A percentile compares a stretch with the other conserved stretches of the same genome.
Conservation (phyloP, 805 yeast genomes). For the Blastobotrys muscicola region DNA sequence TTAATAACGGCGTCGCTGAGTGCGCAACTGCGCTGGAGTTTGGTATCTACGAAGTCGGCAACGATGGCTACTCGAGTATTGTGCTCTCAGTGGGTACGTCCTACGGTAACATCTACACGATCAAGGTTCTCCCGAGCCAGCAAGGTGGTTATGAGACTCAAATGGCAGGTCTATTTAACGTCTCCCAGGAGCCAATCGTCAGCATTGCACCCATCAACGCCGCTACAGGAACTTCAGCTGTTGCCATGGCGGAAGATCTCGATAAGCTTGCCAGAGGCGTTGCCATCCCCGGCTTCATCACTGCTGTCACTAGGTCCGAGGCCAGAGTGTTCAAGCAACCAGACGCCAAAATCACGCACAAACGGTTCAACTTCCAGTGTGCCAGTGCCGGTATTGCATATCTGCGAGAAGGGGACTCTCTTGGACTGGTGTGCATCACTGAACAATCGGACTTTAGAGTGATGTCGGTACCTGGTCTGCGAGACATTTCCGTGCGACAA, state of each 20-base stretch:
- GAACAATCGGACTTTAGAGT: conserved; percentile 19
- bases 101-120: conserved; percentile 58
- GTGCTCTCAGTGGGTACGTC: conserved; percentile 68
- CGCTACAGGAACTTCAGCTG: conserved; percentile 52
- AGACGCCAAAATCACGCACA: conserved; percentile 53
- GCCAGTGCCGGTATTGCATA: conserved; percentile 45
- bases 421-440: conserved; percentile 16
- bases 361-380: conserved; percentile 44
- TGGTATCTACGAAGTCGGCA: conserved; percentile 57
- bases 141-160: conserved; percentile 53
- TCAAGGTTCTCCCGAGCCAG: conserved; percentile 53
- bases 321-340: conserved; percentile 55
- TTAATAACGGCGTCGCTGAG: conserved; percentile 6
- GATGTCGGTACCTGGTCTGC: conserved; percentile 51
- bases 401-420: conserved; percentile 36
- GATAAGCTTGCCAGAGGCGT: conserved; percentile 52
- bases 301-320: conserved; percentile 49
- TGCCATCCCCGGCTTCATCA: conserved; percentile 49
- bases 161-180: conserved; percentile 38
- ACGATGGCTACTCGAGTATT: conserved; percentile 64
- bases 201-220: conserved; percentile 50
- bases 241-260: conserved; percentile 52
- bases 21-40: conserved; percentile 58
- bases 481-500: conserved; percentile 43
- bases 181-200: conserved; percentile 44